Conservation (phyloP, 2,329 filamentous ascomycete genomes). For the Xylaria sp. region DNA sequence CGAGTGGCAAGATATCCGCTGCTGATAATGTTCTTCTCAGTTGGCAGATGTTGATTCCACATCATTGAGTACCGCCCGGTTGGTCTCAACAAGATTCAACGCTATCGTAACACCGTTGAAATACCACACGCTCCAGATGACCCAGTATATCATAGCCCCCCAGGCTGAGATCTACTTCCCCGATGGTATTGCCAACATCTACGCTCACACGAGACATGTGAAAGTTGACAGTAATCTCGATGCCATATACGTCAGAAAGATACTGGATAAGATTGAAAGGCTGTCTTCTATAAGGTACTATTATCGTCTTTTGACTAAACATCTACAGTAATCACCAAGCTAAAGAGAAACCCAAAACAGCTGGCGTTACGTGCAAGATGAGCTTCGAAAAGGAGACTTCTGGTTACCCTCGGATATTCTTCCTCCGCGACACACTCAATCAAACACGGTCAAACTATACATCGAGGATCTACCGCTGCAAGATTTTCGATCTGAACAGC, state of each 20-base stretch:
- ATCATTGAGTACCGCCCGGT: constrained; percentile 52
- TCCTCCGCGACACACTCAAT: constrained; percentile 47
- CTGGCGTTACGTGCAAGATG: constrained; percentile 54
- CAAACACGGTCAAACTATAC: constrained; percentile 50
- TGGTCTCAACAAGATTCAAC: constrained; percentile 55
- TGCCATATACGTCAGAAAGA: constrained; percentile 50
- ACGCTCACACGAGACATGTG: constrained; percentile 55
- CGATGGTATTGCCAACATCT: constrained; percentile 52
- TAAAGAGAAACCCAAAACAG: constrained; percentile 42
- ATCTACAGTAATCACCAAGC: background rate
- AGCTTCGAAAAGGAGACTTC: constrained; percentile 44
- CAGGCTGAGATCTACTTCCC: constrained; percentile 51
- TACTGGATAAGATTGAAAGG: constrained; percentile 53
- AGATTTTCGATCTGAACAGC: constrained; percentile 51
- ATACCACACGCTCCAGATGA: constrained; percentile 55
- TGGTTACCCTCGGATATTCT: constrained; percentile 57
- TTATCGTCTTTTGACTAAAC: background rate
- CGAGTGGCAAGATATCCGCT: background rate
- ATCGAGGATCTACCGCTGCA: constrained; percentile 57
- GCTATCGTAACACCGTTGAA: constrained; percentile 57
- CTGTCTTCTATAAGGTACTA: constrained; percentile 56
- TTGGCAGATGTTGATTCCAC: constrained; percentile 53
- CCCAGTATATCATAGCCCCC: constrained; percentile 52
- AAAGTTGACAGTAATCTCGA: constrained; percentile 55
- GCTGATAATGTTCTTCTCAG: constrained; percentile 46